phyloP scores from a whole-genome alignment of 371 early-diverging fungal genomes.

The Mortierella sp. region DNA sequence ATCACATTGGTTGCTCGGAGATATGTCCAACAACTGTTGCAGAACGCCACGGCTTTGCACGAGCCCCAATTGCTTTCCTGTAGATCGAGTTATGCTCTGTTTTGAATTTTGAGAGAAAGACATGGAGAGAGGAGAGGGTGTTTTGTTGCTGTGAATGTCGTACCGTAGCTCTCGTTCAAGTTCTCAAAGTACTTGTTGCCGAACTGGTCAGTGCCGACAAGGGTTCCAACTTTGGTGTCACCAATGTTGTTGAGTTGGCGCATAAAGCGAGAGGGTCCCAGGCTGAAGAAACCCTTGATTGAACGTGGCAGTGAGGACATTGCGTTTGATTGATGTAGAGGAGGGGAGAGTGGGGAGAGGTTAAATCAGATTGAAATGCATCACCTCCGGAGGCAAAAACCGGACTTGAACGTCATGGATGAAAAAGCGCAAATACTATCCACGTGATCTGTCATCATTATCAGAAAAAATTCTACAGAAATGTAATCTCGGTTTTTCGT shows the following conservation, averaged over 20 bases:
- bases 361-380: slow-evolving; percentile 1
- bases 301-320: slow-evolving; percentile 75
- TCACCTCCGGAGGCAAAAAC: not conserved
- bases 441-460: too few relatives aligned
- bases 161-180: slow-evolving; percentile 85
- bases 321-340: slow-evolving; percentile 16
- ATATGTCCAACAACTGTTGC: not conserved
- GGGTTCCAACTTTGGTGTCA: slow-evolving; percentile 87
- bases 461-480: too few relatives aligned
- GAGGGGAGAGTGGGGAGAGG: slow-evolving; percentile 12
- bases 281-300: slow-evolving; percentile 68
- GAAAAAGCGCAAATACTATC: not conserved
- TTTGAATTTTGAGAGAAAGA: not conserved
- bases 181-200: slow-evolving; percentile 96
- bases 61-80: not conserved
- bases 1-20: not conserved
- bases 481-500: too few relatives aligned
- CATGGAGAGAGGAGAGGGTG: not conserved
- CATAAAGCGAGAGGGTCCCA: slow-evolving; percentile 71
- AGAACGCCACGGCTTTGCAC: not conserved
- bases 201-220: slow-evolving; percentile 86
- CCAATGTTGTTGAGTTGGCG: slow-evolving; percentile 81
- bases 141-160: slow-evolving; percentile 2
- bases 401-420: not conserved
- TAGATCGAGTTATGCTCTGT: not conserved